A percentile compares a stretch with the other conserved stretches of the same genome.
These are phyloP conservation scores for Exophiala spinifera DNA, from an alignment of 2,329 filamentous ascomycete genomes.

Conservation along the genomic window DNA sequence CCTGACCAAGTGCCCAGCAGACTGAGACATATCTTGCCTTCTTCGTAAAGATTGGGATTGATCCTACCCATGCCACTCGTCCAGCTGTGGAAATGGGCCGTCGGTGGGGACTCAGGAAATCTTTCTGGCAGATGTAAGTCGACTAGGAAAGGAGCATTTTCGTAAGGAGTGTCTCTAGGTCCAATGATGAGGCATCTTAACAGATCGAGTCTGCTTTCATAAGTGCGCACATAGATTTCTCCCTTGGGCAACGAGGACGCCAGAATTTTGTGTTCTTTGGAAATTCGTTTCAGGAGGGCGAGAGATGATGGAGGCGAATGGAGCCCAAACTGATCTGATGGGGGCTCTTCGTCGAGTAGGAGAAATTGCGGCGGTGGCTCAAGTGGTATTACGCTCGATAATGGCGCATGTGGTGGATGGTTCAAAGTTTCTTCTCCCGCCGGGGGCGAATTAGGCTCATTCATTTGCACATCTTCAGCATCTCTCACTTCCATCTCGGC, in stretches of 20 bases:
- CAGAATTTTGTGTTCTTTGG: slow-evolving; percentile 59
- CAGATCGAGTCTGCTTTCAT: slow-evolving; percentile 58
- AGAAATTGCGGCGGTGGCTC: slow-evolving; percentile 35
- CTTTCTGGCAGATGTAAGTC: slow-evolving; percentile 52
- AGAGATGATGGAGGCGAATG: slow-evolving; percentile 32
- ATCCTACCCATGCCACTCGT: slow-evolving; percentile 51
- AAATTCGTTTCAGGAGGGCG: slow-evolving; percentile 47
- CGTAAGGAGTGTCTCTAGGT: slow-evolving; percentile 59
- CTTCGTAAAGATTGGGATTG: slow-evolving; percentile 62
- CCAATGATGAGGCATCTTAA: slow-evolving; percentile 58
- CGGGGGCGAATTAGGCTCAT: too few relatives aligned
- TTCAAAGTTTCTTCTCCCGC: too few relatives aligned
- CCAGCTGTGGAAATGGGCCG: slow-evolving; percentile 60
- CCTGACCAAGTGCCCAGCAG: slow-evolving; percentile 60
- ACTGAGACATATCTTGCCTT: slow-evolving; percentile 60
- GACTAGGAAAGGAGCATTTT: slow-evolving; percentile 59
- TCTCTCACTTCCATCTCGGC: slow-evolving; percentile 33
- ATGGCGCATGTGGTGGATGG: too few relatives aligned
- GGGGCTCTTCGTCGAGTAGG: slow-evolving; percentile 43
- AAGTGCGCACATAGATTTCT: slow-evolving; percentile 56
- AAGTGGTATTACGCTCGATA: neutral
- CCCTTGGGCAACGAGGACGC: slow-evolving; percentile 51
- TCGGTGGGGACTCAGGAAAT: slow-evolving; percentile 54
- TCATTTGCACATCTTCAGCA: slow-evolving; percentile 14
- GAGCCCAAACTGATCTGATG: slow-evolving; percentile 41